These are phyloP conservation scores for Phytophthora pistaciae DNA, from an alignment of 352 stramenopile genomes.

Conservation along the genomic window DNA sequence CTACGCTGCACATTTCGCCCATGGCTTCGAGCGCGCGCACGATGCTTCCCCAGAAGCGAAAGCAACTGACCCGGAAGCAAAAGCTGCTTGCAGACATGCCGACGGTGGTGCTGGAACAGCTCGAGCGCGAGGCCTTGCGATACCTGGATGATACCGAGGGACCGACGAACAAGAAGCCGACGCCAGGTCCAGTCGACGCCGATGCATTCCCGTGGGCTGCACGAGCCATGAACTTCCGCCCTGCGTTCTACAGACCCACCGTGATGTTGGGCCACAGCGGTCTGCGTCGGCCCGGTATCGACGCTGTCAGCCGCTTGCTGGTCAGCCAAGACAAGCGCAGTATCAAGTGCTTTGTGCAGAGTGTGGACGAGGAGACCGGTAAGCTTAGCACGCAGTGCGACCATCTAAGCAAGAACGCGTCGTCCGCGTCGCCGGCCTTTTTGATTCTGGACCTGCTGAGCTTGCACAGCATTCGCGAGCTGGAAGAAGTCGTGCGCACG, in stretches of 20 bases:
- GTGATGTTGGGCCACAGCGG: slow-evolving; percentile 58
- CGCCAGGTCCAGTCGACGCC: slow-evolving; percentile 21
- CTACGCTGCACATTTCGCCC: slow-evolving; percentile 40
- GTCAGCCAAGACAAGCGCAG: slow-evolving; percentile 74
- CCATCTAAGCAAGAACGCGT: slow-evolving; percentile 11
- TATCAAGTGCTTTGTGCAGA: slow-evolving; percentile 67
- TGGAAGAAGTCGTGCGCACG: slow-evolving; percentile 47
- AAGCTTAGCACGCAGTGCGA: slow-evolving; percentile 17
- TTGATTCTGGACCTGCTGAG: slow-evolving; percentile 59
- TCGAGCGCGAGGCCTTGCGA: slow-evolving; percentile 40
- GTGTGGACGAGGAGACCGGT: slow-evolving; percentile 4
- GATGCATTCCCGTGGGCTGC: slow-evolving; percentile 46
- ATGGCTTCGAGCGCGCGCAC: slow-evolving; percentile 28
- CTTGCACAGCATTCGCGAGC: slow-evolving; percentile 47
- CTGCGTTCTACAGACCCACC: slow-evolving; percentile 56
- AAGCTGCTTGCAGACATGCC: slow-evolving; percentile 48
- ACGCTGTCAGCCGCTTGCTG: slow-evolving; percentile 56
- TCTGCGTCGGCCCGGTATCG: slow-evolving; percentile 42
- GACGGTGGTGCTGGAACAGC: slow-evolving; percentile 37
- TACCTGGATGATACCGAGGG: slow-evolving; percentile 33
- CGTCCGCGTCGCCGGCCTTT: slow-evolving; percentile 33
- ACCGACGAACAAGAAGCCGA: not conserved
- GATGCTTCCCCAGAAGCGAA: slow-evolving; percentile 32
- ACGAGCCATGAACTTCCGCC: slow-evolving; percentile 36
- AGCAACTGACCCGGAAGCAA: slow-evolving; percentile 49